Base-by-base conservation (phyloP, 768 basidiomycete species). In the Trametes elegans region DNA sequence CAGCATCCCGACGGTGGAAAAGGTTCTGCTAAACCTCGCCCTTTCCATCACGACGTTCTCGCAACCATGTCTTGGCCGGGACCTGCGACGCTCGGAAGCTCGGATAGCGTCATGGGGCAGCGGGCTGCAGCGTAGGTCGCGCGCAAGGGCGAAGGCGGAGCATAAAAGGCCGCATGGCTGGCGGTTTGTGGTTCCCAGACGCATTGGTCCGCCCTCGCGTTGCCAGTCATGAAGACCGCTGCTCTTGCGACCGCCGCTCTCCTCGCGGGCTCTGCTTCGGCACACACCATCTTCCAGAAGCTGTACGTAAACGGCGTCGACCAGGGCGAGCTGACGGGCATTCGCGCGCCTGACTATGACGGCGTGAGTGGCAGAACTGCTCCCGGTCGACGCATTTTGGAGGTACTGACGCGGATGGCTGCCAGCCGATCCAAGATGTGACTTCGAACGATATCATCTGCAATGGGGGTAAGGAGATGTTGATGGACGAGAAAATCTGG, bases 261-360 rank as follows among this genome's bases (percentile, higher is more conserved):
- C 40, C 40, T 55, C 11, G 48, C 31, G n/a, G 32, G 39, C 39
- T 69, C 73, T 16, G 74, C 65, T 40, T 74, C 71, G 9, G 81
- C 76, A 2, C 81, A 82, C 57, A 75, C 76, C 8, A 80, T 82
- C 54, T 80, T 82, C 64, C 80, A 81, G 68, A 71, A 80, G 68
- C 61, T 80, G 23, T 78, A 74, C 54, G 77, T 82, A 29, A 81
- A 82, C 59, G 80, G 79, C 16, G 79, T 74, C 10, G 72, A 71
- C 55, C 73, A 78, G 68, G 78, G 76, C 14, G 73, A 77, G 43
- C 65, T 66, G 10, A 71, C 66, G 48, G 77, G 76, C 24, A 72
- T 80, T 35, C 75, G 78, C 14, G 76, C 75, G 1, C 75, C 75
- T 10, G 68, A 71, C 44, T 80, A 77, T 54, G 76, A 79, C 52